phyloP scores from a whole-genome alignment of 192 early-diverging fungal species.

The Podila verticillata region DNA sequence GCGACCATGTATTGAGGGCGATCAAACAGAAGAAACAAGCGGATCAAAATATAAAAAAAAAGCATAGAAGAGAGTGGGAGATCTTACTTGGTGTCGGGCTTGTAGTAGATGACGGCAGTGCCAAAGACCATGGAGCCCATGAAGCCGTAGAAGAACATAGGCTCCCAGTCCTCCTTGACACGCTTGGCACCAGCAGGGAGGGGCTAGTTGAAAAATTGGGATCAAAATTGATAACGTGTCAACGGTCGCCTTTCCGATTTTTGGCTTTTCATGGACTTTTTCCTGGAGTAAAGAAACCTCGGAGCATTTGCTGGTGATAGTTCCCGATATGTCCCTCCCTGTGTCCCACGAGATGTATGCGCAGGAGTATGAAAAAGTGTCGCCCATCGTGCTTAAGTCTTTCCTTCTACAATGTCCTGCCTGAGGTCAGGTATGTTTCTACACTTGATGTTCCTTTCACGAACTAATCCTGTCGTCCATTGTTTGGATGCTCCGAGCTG shows the following conservation, averaged over 20 bases:
- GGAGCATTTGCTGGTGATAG: too few species aligned
- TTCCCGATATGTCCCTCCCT: too few species aligned
- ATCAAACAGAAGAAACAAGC: neutral
- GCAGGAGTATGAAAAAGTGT: too few species aligned
- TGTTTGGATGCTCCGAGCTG: too few species aligned
- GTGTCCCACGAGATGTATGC: too few species aligned
- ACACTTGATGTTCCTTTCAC: too few species aligned
- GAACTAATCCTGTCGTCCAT: too few species aligned
- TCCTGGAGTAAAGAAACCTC: too few species aligned
- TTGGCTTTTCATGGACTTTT: neutral
- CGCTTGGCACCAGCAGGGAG: conserved; percentile 69
- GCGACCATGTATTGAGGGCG: neutral
- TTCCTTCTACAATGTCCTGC: too few species aligned
- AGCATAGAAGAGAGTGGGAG: neutral
- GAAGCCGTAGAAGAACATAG: conserved; percentile 69
- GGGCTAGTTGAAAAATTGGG: conserved; percentile 43
- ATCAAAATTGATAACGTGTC: neutral
- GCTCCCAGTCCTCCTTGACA: conserved; percentile 82
- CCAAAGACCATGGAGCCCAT: conserved; percentile 66
- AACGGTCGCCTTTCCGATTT: neutral
- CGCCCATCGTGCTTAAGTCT: too few species aligned
- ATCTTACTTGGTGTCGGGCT: conserved; percentile 81
- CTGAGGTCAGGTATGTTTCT: too few species aligned
- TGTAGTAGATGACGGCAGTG: conserved; percentile 68
- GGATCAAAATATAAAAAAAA: neutral